phyloP scores from a whole-genome alignment of 257 asterid genomes.

The Fraxinus anomala region DNA sequence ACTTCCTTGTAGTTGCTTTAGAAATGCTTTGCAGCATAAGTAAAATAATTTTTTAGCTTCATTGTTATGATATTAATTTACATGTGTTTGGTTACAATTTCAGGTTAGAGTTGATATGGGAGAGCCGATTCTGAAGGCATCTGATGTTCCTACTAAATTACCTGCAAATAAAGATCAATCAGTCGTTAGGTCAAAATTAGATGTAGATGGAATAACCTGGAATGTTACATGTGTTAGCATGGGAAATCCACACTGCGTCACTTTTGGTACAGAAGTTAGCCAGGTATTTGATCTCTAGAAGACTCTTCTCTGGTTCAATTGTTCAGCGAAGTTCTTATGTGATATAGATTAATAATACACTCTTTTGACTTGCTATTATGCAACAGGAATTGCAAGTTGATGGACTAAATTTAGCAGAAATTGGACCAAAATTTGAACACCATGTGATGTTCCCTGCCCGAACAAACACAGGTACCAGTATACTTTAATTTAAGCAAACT shows the following conservation, averaged over 20 bases:
- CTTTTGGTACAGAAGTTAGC: conserved; percentile 54
- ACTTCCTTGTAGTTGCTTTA: background rate
- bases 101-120: conserved; percentile 98
- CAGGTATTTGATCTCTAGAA: conserved; percentile 36
- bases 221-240: conserved; percentile 85
- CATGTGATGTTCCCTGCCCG: conserved; percentile 84
- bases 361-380: conserved; percentile 9
- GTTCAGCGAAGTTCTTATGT: background rate
- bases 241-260: conserved; percentile 93
- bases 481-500: background rate
- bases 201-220: conserved; percentile 66
- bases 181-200: conserved; percentile 61
- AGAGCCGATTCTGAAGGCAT: conserved; percentile 82
- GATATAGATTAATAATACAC: background rate
- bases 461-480: conserved; percentile 75
- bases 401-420: conserved; percentile 67
- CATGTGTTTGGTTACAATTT: conserved; percentile 24
- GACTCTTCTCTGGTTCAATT: conserved; percentile 1
- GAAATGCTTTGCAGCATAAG: background rate
- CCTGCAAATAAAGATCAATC: conserved; percentile 63
- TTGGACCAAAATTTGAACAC: conserved; percentile 89
- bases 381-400: conserved; percentile 73
- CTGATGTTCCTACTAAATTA: conserved; percentile 84
- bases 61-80: conserved; percentile 4
- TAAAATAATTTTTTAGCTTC: conserved; percentile 6